Conservation (phyloP, 371 early-diverging fungal species). For the Mucor irregularis region DNA sequence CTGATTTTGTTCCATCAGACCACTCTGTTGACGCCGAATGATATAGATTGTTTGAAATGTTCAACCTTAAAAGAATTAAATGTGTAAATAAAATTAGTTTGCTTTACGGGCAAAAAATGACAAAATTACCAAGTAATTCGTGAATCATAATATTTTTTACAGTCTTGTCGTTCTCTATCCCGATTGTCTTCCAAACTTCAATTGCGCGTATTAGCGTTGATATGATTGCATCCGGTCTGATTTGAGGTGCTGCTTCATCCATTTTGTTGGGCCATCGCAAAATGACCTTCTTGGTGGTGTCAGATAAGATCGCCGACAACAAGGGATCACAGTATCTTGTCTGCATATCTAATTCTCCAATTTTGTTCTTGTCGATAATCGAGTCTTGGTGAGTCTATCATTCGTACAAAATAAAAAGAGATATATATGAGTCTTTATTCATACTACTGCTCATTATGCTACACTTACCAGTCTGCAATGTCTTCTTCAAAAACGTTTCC, state of each 20-base stretch:
- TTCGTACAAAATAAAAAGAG: conserved; percentile 15
- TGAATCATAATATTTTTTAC: conserved; percentile 5
- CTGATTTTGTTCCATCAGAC: conserved; percentile 17
- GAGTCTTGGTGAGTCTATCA: conserved; percentile 14
- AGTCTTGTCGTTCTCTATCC: not conserved
- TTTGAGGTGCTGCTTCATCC: too few species aligned
- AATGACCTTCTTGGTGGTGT: conserved; percentile 8
- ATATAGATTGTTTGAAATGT: conserved; percentile 5
- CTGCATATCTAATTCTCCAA: conserved; percentile 26
- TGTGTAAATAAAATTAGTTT: conserved; percentile 8
- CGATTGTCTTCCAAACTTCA: too few species aligned
- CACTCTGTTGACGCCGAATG: conserved; percentile 16
- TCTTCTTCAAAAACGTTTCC: too few species aligned
- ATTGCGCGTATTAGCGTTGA: too few species aligned
- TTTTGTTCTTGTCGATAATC: conserved; percentile 18
- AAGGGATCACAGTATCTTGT: conserved; percentile 24
- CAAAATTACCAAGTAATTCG: conserved; percentile 8
- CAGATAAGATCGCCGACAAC: conserved; percentile 10
- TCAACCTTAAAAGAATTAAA: conserved; percentile 2
- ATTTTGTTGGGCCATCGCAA: too few species aligned
- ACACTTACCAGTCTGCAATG: not conserved
- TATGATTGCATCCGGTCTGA: too few species aligned
- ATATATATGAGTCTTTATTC: conserved; percentile 5
- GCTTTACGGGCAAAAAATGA: conserved; percentile 6
- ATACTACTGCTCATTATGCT: not conserved